phyloP scores from a whole-genome alignment of 2,329 filamentous ascomycete genomes.

The Cyphellophora attinorum region DNA sequence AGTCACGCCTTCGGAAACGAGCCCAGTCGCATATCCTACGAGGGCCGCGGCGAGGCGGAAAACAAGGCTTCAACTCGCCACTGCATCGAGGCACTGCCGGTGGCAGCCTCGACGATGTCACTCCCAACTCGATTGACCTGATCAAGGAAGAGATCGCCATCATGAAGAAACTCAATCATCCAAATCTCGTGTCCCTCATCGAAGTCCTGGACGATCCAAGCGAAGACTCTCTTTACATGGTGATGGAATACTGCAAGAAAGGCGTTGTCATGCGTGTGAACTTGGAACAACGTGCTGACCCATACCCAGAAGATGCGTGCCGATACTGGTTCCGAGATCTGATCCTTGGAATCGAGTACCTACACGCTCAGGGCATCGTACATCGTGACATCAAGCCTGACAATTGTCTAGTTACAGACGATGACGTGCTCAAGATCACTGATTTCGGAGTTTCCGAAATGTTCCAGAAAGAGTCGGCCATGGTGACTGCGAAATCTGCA shows the following conservation, averaged over 20 bases:
- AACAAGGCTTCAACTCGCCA: constrained; percentile 51
- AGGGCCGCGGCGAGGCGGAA: constrained; percentile 46
- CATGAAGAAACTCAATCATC: constrained; percentile 97
- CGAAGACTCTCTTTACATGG: constrained; percentile 96
- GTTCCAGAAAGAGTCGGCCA: constrained; percentile 79
- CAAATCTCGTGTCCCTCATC: constrained; percentile 83
- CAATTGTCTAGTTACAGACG: constrained; percentile 80
- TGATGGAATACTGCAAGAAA: constrained; percentile 97
- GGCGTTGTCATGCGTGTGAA: constrained; percentile 95
- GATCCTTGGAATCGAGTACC: constrained; percentile 87
- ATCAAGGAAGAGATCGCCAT: constrained; percentile 96
- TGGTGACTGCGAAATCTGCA: constrained; percentile 87
- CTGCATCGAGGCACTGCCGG: constrained; percentile 50
- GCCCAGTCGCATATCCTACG: constrained; percentile 82
- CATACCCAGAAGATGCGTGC: constrained; percentile 73
- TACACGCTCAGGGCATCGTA: constrained; percentile 89
- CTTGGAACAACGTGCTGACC: constrained; percentile 69
- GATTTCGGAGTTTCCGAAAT: constrained; percentile 99
- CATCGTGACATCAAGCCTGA: constrained; percentile 98
- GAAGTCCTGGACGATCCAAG: constrained; percentile 94
- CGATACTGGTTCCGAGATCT: constrained; percentile 91
- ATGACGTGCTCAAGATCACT: constrained; percentile 91
- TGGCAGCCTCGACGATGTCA: constrained; percentile 34
- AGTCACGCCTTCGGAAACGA: constrained; percentile 76
- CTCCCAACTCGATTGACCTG: constrained; percentile 61